Percentiles rank a stretch among this genome's conserved stretches.
Evolutionary conservation across 2,329 filamentous ascomycete species (phyloP).

Genomic region (Cercospora sojina): DNA sequence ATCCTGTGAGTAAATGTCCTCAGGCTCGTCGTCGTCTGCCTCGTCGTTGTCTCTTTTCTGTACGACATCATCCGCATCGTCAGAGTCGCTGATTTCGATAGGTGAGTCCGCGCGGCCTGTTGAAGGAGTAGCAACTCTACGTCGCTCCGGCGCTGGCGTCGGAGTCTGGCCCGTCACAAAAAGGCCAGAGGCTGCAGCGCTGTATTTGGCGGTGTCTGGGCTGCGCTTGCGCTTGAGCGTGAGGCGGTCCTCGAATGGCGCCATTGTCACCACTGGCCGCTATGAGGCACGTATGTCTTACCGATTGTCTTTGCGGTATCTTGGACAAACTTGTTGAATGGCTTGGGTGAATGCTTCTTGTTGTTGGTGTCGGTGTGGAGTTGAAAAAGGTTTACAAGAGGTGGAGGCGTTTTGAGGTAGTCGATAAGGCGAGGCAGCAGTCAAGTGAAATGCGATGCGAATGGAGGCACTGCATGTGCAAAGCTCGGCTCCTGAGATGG

Average conservation of each 20-base stretch:
- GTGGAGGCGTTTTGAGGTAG: not conserved
- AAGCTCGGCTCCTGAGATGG: not conserved
- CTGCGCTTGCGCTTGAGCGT: constrained; percentile 7
- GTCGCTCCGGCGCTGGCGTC: not conserved
- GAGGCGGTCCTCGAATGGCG: not conserved
- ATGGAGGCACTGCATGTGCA: not conserved
- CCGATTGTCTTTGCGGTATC: not conserved
- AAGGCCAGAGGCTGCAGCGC: not conserved
- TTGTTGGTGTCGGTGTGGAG: not conserved
- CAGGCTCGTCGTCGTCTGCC: not conserved
- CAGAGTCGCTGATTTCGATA: not conserved
- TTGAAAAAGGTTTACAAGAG: not conserved
- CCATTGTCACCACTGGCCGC: not conserved
- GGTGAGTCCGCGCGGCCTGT: not conserved
- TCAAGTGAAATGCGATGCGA: not conserved
- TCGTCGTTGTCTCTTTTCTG: not conserved
- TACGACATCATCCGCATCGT: not conserved
- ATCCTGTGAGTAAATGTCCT: not conserved
- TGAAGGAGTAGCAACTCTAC: not conserved
- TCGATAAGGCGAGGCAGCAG: not conserved
- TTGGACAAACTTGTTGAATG: not conserved
- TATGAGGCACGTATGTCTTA: not conserved
- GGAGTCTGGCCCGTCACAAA: constrained; percentile 13
- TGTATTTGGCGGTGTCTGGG: not conserved
- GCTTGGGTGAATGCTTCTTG: not conserved